Evolutionary conservation across 2,329 filamentous ascomycete genomes (phyloP).

Genomic region (Trichoderma koningii): DNA sequence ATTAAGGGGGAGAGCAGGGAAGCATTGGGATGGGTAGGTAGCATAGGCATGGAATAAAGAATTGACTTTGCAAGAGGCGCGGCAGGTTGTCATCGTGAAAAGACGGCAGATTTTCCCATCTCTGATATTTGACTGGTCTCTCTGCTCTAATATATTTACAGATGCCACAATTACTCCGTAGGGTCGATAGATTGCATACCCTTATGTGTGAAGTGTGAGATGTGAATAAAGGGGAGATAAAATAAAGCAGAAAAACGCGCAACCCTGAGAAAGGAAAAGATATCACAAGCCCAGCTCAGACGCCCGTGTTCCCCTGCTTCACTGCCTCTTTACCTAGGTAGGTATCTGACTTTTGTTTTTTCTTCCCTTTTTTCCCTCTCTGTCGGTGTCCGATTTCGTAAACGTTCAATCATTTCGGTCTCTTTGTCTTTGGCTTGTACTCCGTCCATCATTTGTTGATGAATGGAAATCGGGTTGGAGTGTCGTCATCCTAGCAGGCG

Average conservation of each 20-base stretch:
- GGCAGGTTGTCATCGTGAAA: neutral
- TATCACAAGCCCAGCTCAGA: constrained; percentile 9
- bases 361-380: neutral
- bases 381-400: neutral
- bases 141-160: constrained; percentile 24
- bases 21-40: constrained; percentile 6
- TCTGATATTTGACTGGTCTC: constrained; percentile 10
- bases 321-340: neutral
- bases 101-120: neutral
- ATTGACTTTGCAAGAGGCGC: neutral
- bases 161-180: constrained; percentile 19
- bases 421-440: neutral
- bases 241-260: neutral
- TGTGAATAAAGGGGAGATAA: no score
- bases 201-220: no score
- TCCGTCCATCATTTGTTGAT: no score
- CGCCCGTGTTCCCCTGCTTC: neutral
- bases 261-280: neutral
- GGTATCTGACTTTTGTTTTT: neutral
- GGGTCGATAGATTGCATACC: constrained; percentile 3
- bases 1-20: constrained; percentile 11
- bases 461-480: neutral
- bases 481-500: constrained; percentile 31
- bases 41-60: constrained; percentile 11
- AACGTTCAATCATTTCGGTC: neutral